Base-by-base conservation (phyloP, 768 basidiomycete species). In the Trametes sanguinea region DNA sequence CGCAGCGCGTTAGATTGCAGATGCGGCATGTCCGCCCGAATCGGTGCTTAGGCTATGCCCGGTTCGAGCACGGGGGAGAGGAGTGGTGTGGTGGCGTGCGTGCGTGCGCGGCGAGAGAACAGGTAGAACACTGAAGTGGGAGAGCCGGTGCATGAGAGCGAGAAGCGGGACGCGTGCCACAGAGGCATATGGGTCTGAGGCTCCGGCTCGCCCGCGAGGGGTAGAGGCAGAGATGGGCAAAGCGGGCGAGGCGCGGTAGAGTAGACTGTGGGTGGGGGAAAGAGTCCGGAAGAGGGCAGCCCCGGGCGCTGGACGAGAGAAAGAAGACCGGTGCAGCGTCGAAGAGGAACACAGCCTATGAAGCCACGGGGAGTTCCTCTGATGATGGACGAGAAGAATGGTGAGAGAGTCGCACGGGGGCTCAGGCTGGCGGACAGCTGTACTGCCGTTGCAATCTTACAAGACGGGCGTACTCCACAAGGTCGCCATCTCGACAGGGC, bases 1-100 rank as follows among this genome's bases (percentile, higher is more conserved):
- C 35, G 35, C 35, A 11, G 35, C 35, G 35, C 6, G 11, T 6
- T 6, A 37, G 35, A 37, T 37, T 11, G 35, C 6, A 37, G 35
- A 11, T 6, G 35, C 48, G 35, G 50, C 44, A 17, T 16, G 35
- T 62, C 61, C 61, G 61, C 30, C 6, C 55, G 7, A 22, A 57
- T 13, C 61, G 61, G 61, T 51, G 61, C 54, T 62, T 62, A 62
- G 50, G 9, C 50, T 33, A 62, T 62, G 51, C 51, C 61, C 61
- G 61, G 51, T 33, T 14, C n/a, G 55, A 13, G 48, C 54, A 62
- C 61, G 61, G 55, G 51, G 55, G 11, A 37, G 22, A 45, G 22
- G 13, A 13, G 11, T 6, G 33, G 43, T 48, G 32, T 44, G 39
- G 47, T 37, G 54, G 11, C 7, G 14, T 14, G 13, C 33, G 16